Evolutionary conservation across 352 stramenopile genomes (phyloP).

Genomic region (Pythium brachiatum): DNA sequence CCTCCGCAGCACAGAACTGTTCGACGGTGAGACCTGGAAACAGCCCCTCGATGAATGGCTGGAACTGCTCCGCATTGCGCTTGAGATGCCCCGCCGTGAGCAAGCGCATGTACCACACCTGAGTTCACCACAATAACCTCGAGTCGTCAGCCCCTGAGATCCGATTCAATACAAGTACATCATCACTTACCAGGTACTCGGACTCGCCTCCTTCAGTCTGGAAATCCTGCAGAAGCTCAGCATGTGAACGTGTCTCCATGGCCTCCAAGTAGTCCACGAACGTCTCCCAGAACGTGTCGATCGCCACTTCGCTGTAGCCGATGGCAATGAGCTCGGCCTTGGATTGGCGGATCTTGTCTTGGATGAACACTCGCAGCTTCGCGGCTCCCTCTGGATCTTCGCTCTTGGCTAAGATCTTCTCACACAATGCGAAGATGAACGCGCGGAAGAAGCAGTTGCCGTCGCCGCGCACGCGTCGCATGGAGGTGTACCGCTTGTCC

Average conservation of each 20-base stretch:
- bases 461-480: constrained; percentile 86
- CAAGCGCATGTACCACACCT: constrained; percentile 88
- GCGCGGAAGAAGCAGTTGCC: constrained; percentile 92
- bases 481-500: constrained; percentile 57
- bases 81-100: constrained; percentile 87
- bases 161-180: too few relatives aligned
- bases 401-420: constrained; percentile 51
- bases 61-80: constrained; percentile 81
- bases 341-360: constrained; percentile 61
- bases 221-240: constrained; percentile 73
- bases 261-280: constrained; percentile 87
- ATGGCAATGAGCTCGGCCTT: constrained; percentile 73
- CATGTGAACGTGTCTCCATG: constrained; percentile 73
- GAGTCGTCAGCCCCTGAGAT: not conserved
- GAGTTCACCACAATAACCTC: not conserved
- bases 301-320: constrained; percentile 90
- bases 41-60: constrained; percentile 89
- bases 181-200: constrained; percentile 65
- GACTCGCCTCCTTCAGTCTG: constrained; percentile 83
- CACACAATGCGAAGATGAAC: constrained; percentile 89
- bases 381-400: constrained; percentile 20
- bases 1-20: constrained; percentile 81
- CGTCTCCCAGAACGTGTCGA: constrained; percentile 93
- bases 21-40: constrained; percentile 75
- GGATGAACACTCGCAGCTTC: constrained; percentile 39